Evolutionary conservation across 305 asterid genomes (phyloP).

Genomic region (Fraxinus velutina): DNA sequence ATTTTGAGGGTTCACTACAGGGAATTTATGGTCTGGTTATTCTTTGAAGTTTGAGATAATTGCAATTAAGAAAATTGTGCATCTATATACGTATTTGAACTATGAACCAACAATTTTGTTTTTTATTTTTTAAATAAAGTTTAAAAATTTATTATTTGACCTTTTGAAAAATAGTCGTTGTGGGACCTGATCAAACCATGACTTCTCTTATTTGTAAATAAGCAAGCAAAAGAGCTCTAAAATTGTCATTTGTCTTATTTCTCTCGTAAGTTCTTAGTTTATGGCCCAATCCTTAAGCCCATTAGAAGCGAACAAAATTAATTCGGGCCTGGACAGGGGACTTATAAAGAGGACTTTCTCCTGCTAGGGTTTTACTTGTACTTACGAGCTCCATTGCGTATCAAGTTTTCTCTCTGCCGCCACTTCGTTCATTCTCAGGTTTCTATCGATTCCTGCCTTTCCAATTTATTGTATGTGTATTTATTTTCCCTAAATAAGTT

Average conservation of each 20-base stretch:
- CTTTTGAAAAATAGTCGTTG: background rate
- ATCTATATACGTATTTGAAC: background rate
- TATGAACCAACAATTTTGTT: background rate
- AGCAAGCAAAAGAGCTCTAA: background rate
- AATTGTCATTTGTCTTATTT: background rate
- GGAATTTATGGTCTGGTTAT: background rate
- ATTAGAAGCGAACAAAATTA: background rate
- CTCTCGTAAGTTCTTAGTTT: background rate
- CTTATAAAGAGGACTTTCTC: background rate
- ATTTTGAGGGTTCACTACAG: background rate
- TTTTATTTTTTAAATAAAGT: background rate
- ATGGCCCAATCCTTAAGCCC: background rate
- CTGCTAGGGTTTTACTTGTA: background rate
- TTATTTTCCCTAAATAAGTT: background rate
- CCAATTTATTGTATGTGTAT: background rate
- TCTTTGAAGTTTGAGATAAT: background rate
- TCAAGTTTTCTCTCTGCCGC: background rate
- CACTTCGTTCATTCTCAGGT: background rate
- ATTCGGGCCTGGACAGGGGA: background rate
- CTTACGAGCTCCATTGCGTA: background rate
- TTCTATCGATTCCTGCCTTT: background rate
- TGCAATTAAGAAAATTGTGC: background rate
- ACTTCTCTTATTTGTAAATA: background rate
- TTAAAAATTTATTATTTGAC: background rate
- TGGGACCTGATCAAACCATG: background rate